Evolutionary conservation across 2,329 filamentous ascomycete species (phyloP).

Genomic region (Neophaeococcomyces aloes): DNA sequence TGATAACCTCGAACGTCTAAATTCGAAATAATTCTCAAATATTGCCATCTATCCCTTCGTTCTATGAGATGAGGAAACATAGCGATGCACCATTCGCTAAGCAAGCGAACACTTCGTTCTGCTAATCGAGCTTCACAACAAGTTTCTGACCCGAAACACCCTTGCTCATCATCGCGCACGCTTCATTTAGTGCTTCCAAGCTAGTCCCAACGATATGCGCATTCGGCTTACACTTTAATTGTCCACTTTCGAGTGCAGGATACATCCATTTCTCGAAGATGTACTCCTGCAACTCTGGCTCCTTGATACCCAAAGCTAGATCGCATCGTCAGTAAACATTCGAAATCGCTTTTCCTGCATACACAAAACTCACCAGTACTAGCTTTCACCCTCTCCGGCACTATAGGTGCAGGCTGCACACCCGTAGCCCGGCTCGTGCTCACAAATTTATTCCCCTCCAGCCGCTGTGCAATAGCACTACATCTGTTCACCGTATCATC

Average conservation of each 20-base stretch:
- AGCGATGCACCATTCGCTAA: too few relatives aligned
- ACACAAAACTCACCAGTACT: conserved; percentile 1
- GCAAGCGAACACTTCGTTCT: too few relatives aligned
- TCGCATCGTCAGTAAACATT: not conserved
- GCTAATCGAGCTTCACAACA: not conserved
- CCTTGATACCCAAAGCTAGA: not conserved
- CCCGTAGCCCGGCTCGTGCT: conserved; percentile 3
- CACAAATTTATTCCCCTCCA: conserved; percentile 6
- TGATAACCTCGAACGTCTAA: too few relatives aligned
- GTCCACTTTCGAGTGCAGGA: conserved; percentile 1
- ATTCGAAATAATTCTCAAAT: too few relatives aligned
- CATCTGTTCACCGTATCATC: conserved; percentile 16
- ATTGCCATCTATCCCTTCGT: too few relatives aligned
- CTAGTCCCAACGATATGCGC: conserved; percentile 1
- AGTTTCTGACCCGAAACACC: conserved; percentile 5
- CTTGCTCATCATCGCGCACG: not conserved
- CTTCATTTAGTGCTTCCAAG: not conserved
- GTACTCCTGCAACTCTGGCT: conserved; percentile 1
- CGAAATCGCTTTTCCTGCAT: not conserved
- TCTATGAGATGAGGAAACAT: too few relatives aligned
- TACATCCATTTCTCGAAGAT: conserved; percentile 4
- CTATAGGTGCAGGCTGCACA: not conserved
- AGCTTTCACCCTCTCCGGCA: not conserved
- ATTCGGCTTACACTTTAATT: conserved; percentile 6
- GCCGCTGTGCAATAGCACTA: conserved; percentile 9